Evolutionary conservation across 495 filamentous ascomycete species (phyloP).

Genomic region (Aspergillus nidulans): DNA sequence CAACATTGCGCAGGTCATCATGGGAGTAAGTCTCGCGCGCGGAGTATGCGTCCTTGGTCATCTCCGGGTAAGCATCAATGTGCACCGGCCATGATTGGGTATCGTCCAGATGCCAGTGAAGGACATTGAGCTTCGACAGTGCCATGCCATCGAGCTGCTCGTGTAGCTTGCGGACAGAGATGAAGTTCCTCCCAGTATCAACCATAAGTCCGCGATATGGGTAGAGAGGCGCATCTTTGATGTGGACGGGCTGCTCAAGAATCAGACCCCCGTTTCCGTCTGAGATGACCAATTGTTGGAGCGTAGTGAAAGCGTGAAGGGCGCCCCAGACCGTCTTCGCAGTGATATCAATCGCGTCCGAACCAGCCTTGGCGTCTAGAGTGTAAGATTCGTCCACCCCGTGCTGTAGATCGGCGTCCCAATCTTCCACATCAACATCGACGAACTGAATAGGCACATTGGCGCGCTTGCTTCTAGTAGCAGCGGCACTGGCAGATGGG

Average conservation of each 20-base stretch:
- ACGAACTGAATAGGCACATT: slow-evolving; percentile 23
- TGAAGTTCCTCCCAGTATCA: slow-evolving; percentile 49
- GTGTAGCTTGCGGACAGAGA: slow-evolving; percentile 42
- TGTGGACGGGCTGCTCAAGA: slow-evolving; percentile 46
- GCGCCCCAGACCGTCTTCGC: slow-evolving; percentile 50
- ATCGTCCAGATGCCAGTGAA: slow-evolving; percentile 52
- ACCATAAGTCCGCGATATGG: slow-evolving; percentile 50
- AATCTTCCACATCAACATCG: slow-evolving; percentile 39
- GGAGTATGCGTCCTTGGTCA: slow-evolving; percentile 53
- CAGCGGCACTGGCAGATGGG: slow-evolving; percentile 20
- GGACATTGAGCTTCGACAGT: slow-evolving; percentile 48
- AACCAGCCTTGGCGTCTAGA: slow-evolving; percentile 35
- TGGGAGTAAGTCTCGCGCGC: slow-evolving; percentile 39
- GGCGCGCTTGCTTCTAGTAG: slow-evolving; percentile 33
- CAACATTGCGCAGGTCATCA: slow-evolving; percentile 36
- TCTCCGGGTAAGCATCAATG: slow-evolving; percentile 45
- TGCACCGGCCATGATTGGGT: slow-evolving; percentile 50
- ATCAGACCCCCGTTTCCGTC: slow-evolving; percentile 41
- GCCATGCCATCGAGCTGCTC: slow-evolving; percentile 52
- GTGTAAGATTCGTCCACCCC: slow-evolving; percentile 57
- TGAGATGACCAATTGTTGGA: slow-evolving; percentile 50
- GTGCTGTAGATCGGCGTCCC: slow-evolving; percentile 43
- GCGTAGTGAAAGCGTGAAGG: slow-evolving; percentile 57
- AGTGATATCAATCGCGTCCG: slow-evolving; percentile 38
- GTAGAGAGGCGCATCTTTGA: slow-evolving; percentile 45